These are phyloP conservation scores for Macrocystidia cucumis DNA, from an alignment of 1,284 basidiomycete genomes.

Conservation along the genomic window DNA sequence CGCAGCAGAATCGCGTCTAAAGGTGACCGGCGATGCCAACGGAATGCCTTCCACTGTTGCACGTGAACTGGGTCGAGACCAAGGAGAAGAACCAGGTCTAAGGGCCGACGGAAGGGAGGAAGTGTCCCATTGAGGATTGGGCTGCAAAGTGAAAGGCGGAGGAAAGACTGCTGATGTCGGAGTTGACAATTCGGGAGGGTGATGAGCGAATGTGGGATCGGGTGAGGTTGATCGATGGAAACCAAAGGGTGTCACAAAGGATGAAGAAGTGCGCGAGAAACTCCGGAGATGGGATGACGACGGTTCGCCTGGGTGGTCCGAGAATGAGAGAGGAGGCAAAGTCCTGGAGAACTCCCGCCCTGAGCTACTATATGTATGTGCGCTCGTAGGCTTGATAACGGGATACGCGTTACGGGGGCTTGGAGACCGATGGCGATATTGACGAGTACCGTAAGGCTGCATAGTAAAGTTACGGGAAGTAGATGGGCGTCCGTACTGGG, in stretches of 20 bases:
- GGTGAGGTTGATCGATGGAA: conserved; percentile 23
- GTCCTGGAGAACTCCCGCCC: conserved; percentile 30
- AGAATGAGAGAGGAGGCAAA: conserved; percentile 32
- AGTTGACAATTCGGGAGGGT: conserved; percentile 28
- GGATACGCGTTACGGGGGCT: conserved; percentile 11
- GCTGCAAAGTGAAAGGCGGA: conserved; percentile 60
- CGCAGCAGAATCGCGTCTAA: too few species aligned
- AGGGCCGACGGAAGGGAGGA: conserved; percentile 26
- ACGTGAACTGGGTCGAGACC: conserved; percentile 25
- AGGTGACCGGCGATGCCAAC: too few species aligned
- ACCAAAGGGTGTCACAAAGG: conserved; percentile 10
- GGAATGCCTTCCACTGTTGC: conserved; percentile 18
- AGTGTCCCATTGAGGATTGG: conserved; percentile 53
- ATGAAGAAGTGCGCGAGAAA: conserved; percentile 9
- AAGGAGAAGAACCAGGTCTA: conserved; percentile 26
- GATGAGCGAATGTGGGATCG: conserved; percentile 32
- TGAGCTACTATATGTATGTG: too few species aligned
- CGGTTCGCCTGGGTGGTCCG: conserved; percentile 11
- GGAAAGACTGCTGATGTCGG: conserved; percentile 30
- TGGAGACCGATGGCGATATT: conserved; percentile 8
- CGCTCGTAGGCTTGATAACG: too few species aligned
- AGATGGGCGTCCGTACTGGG: conserved; percentile 7
- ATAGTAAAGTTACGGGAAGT: conserved; percentile 4
- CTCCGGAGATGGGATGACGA: conserved; percentile 8
- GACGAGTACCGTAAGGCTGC: too few species aligned